Evolutionary conservation across 2,329 filamentous ascomycete species (phyloP), one percentile per base, ranked within the genome.

Genomic region (Fusarium tupiense): DNA sequence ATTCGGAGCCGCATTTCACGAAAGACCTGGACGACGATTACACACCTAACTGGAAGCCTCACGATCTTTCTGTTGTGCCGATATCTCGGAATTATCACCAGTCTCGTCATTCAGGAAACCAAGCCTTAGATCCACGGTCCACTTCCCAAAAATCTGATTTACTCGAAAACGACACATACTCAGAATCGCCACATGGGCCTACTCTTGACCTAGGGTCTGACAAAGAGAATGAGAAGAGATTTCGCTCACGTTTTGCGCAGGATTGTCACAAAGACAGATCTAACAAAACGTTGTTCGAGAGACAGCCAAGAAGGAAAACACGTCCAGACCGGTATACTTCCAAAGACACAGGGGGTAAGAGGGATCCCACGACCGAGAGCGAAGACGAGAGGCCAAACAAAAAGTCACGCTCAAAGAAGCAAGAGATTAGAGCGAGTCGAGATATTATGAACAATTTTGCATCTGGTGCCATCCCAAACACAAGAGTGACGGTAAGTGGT

Each of bases 361-460:
- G 22, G 17, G 41, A 31, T 11, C 37, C 43, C 24, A 35, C 40
- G 78, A 70, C 54, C 63, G 64, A 60, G n/a, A 56, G 35, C 12
- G 40, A 57, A 44, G 33, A 22, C n/a, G 56, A 64, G 54, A 64
- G 4, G 29, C 49, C 47, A 38, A 74, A 40, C 59, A 44, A 53
- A 56, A 59, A 50, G 31, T 24, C 47, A n/a, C 64, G 68, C 10
- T 35, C 54, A 10, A 75, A 76, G 40, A 82, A 79, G 40, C 79
- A 80, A n/a, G 76, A 61, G 19, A 68, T 84, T 41, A 76, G 78
- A 11, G 83, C 83, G 2, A 80, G 84, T 20, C 84, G 84, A 61
- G 85, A 88, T 46, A 82, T 91, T 13, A 87, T 91, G 80, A 80
- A 84, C 12, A 87, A 87, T 26, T 93, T 92, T 70, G 82, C 82